Conservation (phyloP, 2,329 filamentous ascomycete species). For the Magnaporthiopsis rhizophila region DNA sequence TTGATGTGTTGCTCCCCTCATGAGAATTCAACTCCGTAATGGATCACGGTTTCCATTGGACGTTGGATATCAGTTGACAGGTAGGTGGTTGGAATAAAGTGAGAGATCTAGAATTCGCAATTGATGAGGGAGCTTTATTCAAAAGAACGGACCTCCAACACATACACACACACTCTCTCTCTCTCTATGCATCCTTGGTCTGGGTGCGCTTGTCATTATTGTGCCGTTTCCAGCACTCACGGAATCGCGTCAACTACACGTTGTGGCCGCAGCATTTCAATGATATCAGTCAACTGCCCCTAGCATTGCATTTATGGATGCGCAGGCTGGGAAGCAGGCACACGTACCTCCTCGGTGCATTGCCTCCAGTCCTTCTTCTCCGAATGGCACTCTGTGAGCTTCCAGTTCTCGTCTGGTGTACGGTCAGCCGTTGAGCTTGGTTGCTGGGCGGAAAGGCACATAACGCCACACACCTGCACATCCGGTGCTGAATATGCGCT, state of each 20-base stretch:
- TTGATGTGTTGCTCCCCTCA: too few species aligned
- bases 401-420: slow-evolving; percentile 69
- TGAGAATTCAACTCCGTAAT: too few species aligned
- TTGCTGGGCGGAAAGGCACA: neutral
- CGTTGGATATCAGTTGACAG: too few species aligned
- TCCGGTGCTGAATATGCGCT: slow-evolving; percentile 93
- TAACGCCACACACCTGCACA: slow-evolving; percentile 60
- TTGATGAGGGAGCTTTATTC: too few species aligned
- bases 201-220: slow-evolving; percentile 79
- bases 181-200: slow-evolving; percentile 53
- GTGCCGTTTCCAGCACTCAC: slow-evolving; percentile 83
- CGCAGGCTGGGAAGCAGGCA: neutral
- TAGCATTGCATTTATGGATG: too few species aligned
- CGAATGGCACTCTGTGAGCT: slow-evolving; percentile 91
- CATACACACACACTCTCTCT: slow-evolving; percentile 6
- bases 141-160: too few species aligned
- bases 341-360: slow-evolving; percentile 74
- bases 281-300: too few species aligned
- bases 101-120: too few species aligned
- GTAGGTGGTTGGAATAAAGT: too few species aligned
- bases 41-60: too few species aligned
- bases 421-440: neutral
- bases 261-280: neutral
- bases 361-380: slow-evolving; percentile 93
- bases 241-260: slow-evolving; percentile 77